phyloP scores from a whole-genome alignment of 2,329 filamentous ascomycete genomes.

The Penicillium sp. region DNA sequence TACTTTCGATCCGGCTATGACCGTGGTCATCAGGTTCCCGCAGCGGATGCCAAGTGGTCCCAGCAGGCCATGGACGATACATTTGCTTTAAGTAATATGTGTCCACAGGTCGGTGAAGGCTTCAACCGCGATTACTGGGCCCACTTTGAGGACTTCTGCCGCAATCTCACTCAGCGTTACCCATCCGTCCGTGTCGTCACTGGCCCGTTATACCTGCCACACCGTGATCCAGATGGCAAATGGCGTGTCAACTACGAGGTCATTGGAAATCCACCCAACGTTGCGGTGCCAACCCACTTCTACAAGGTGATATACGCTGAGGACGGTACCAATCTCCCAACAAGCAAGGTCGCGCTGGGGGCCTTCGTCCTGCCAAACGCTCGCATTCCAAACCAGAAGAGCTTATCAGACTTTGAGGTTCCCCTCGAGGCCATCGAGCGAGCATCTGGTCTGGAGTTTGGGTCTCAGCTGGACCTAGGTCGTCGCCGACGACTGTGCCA shows the following conservation, averaged over 20 bases:
- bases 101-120: slow-evolving; percentile 92
- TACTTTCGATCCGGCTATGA: slow-evolving; percentile 95
- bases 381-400: slow-evolving; percentile 77
- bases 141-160: slow-evolving; percentile 95
- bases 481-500: slow-evolving; percentile 75
- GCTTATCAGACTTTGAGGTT: slow-evolving; percentile 86
- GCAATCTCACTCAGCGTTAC: slow-evolving; percentile 71
- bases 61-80: slow-evolving; percentile 93
- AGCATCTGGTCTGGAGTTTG: slow-evolving; percentile 88
- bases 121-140: slow-evolving; percentile 99
- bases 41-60: slow-evolving; percentile 92
- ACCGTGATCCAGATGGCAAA: slow-evolving; percentile 81
- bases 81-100: slow-evolving; percentile 93
- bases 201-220: slow-evolving; percentile 86
- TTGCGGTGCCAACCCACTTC: slow-evolving; percentile 96
- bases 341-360: slow-evolving; percentile 75
- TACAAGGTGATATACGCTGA: slow-evolving; percentile 99
- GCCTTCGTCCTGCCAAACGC: slow-evolving; percentile 96
- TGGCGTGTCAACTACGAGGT: slow-evolving; percentile 96
- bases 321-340: slow-evolving; percentile 56
- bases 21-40: slow-evolving; percentile 92
- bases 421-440: slow-evolving; percentile 88
- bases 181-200: slow-evolving; percentile 88
- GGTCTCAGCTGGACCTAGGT: slow-evolving; percentile 65
- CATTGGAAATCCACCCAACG: slow-evolving; percentile 85